Conservation (phyloP, 1,139 yeast genomes). For the Scheffersomyces illinoinensis region DNA sequence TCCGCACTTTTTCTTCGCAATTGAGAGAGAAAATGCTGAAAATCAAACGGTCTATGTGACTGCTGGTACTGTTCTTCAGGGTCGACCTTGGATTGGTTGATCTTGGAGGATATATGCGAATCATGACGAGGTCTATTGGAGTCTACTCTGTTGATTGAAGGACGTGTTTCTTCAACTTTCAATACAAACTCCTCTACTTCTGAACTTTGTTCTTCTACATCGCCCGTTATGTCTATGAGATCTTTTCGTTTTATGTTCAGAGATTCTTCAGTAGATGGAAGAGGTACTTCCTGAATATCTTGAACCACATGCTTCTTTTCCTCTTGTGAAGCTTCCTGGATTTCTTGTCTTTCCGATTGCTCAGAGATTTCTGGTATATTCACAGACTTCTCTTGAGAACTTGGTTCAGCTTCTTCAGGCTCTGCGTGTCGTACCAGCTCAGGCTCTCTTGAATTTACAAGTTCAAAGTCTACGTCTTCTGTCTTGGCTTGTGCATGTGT, state of each 20-base stretch:
- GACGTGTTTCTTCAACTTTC: slow-evolving; percentile 1
- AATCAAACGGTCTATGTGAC: slow-evolving; percentile 67
- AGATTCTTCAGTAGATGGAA: not conserved
- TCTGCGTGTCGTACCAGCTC: not conserved
- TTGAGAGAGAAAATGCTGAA: slow-evolving; percentile 74
- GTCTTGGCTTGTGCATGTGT: not conserved
- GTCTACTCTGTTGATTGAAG: not conserved
- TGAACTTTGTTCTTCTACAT: slow-evolving; percentile 12
- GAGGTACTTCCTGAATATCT: not conserved
- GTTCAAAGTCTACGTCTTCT: not conserved
- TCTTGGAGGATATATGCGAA: not conserved
- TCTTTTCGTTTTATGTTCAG: slow-evolving; percentile 7
- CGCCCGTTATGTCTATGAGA: slow-evolving; percentile 17
- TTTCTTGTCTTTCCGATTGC: not conserved
- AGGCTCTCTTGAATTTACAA: slow-evolving; percentile 3
- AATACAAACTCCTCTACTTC: slow-evolving; percentile 15
- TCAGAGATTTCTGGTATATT: not conserved
- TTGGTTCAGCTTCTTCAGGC: not conserved
- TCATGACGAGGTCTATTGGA: not conserved
- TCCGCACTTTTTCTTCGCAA: slow-evolving; percentile 78
- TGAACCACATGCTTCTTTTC: not conserved
- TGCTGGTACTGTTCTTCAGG: slow-evolving; percentile 37
- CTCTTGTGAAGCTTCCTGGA: not conserved
- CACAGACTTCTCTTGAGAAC: not conserved
- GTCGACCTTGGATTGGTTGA: slow-evolving; percentile 10